Evolutionary conservation across 2,329 filamentous ascomycete genomes (phyloP).

Genomic region (Aureobasidium mangrovei): DNA sequence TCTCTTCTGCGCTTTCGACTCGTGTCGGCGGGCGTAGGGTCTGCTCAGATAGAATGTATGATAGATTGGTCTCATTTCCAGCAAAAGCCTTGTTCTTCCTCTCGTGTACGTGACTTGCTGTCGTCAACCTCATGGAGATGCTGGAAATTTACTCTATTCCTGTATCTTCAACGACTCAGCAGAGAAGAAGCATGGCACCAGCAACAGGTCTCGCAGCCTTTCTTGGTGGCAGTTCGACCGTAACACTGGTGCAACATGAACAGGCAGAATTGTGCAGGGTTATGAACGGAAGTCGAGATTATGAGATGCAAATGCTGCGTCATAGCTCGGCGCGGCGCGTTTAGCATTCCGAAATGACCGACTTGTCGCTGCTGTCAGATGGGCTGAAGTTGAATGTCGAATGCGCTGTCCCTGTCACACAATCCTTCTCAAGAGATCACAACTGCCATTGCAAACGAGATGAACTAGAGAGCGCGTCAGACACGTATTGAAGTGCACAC

Average conservation of each 20-base stretch:
- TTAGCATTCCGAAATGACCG: constrained; percentile 7
- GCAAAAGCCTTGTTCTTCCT: neutral
- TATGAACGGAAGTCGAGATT: neutral
- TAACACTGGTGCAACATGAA: constrained; percentile 25
- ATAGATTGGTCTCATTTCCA: neutral
- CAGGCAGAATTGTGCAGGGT: neutral
- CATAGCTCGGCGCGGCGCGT: constrained; percentile 5
- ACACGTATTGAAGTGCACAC: neutral
- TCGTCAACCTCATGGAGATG: constrained; percentile 17
- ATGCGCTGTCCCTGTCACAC: constrained; percentile 2
- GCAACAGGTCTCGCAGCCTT: constrained; percentile 26
- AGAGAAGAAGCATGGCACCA: constrained; percentile 21
- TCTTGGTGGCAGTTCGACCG: constrained; percentile 23
- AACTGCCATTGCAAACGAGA: constrained; percentile 2
- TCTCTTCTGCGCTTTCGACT: constrained; percentile 1
- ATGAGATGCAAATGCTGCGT: neutral
- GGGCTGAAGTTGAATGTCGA: neutral
- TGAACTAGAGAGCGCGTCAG: neutral
- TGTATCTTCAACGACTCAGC: constrained; percentile 21
- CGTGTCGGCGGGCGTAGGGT: neutral
- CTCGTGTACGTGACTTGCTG: neutral
- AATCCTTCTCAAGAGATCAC: neutral
- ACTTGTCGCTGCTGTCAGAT: neutral
- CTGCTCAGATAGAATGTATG: neutral
- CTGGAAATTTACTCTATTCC: constrained; percentile 17